Conservation (phyloP, 2,329 filamentous ascomycete genomes). For the Hypoxylon sp. region DNA sequence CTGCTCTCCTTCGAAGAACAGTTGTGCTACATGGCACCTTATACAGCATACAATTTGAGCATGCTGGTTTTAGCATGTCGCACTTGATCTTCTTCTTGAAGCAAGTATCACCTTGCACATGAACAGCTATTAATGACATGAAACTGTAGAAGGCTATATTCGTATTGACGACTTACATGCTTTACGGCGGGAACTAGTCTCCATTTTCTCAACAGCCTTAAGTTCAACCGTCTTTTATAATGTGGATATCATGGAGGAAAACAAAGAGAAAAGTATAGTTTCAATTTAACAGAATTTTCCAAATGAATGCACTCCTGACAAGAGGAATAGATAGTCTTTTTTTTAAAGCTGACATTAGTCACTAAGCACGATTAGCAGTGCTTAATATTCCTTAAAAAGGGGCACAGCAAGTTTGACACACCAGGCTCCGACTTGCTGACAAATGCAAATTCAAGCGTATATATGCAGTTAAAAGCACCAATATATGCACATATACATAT, state of each 20-base stretch:
- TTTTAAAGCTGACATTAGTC: not conserved
- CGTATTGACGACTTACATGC: conserved; percentile 37
- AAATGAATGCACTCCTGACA: not conserved
- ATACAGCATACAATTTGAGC: conserved; percentile 62
- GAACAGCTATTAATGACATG: conserved; percentile 5
- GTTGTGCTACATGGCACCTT: conserved; percentile 58
- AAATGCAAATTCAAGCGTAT: not conserved
- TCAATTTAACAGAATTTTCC: not conserved
- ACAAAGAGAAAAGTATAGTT: not conserved
- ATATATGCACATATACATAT: not conserved
- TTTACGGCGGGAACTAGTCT: conserved; percentile 52
- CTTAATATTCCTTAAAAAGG: not conserved
- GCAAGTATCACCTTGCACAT: conserved; percentile 56
- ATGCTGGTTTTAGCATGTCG: conserved; percentile 61
- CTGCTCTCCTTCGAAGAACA: conserved; percentile 48
- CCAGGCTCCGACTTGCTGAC: conserved; percentile 2
- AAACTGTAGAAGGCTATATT: not conserved
- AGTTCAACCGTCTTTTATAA: not conserved
- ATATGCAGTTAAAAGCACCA: not conserved
- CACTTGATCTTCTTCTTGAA: conserved; percentile 65
- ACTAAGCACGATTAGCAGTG: not conserved
- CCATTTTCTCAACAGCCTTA: conserved; percentile 43
- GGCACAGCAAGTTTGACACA: not conserved
- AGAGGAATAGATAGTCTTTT: not conserved
- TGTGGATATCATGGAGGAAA: not conserved